Percentiles rank a stretch among this genome's conserved stretches.
Conservation (phyloP, 345 rosid species). For the Viola odorata region DNA sequence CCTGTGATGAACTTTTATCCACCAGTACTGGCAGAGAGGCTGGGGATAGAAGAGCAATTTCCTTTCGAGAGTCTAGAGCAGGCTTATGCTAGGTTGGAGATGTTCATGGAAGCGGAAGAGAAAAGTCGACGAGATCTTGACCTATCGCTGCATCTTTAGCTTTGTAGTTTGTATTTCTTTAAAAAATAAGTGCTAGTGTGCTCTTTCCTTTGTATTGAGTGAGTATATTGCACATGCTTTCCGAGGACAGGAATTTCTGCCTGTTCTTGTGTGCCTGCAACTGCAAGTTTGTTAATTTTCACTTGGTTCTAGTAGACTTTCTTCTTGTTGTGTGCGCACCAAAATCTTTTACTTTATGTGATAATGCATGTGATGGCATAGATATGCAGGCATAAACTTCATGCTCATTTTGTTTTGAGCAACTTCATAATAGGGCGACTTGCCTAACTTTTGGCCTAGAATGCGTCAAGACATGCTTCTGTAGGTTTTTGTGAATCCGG, state of each 20-base stretch:
- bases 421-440: no score
- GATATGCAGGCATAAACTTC: no score
- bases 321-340: no score
- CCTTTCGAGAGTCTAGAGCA: constrained; percentile 9
- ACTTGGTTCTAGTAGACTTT: not conserved
- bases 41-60: constrained; percentile 12
- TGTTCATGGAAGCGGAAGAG: constrained; percentile 3
- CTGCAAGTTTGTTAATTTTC: not conserved
- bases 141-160: constrained; percentile 28
- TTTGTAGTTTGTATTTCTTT: not conserved
- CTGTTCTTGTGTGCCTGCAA: not conserved
- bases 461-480: no score
- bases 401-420: no score
- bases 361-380: no score
- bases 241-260: not conserved
- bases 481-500: no score
- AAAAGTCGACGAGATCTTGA: constrained; percentile 13
- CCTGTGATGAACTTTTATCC: constrained; percentile 3
- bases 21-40: constrained; percentile 1
- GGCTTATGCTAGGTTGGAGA: not conserved
- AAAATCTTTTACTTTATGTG: no score
- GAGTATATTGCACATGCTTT: no score
- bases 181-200: not conserved
- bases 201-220: not conserved
- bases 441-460: no score